These are phyloP conservation scores for Mariannaea elegans DNA, from an alignment of 2,329 filamentous ascomycete species.

Conservation along the genomic window DNA sequence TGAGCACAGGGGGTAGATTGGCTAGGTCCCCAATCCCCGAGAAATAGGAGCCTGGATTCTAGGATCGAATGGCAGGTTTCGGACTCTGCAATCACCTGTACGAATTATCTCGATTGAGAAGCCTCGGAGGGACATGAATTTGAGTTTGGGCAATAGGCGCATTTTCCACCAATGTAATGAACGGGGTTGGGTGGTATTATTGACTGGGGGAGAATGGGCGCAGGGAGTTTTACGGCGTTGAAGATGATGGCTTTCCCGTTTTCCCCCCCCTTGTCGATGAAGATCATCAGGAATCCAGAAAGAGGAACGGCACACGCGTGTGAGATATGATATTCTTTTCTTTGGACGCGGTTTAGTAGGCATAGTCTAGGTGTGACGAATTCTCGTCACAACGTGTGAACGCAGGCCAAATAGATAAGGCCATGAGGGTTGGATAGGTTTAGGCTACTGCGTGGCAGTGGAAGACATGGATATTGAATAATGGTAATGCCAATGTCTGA, in stretches of 20 bases:
- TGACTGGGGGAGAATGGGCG: slow-evolving; percentile 33
- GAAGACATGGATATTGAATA: slow-evolving; percentile 41
- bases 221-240: slow-evolving; percentile 39
- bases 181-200: slow-evolving; percentile 27
- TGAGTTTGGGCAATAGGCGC: slow-evolving; percentile 25
- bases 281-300: background rate
- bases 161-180: slow-evolving; percentile 31
- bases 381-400: background rate
- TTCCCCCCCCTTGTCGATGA: slow-evolving; percentile 6
- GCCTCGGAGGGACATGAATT: slow-evolving; percentile 29
- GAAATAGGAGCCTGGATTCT: slow-evolving; percentile 59
- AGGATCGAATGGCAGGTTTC: slow-evolving; percentile 50
- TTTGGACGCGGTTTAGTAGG: slow-evolving; percentile 15
- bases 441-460: slow-evolving; percentile 23
- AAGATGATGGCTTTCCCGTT: slow-evolving; percentile 24
- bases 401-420: slow-evolving; percentile 13
- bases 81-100: slow-evolving; percentile 49
- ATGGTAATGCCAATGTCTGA: slow-evolving; percentile 41
- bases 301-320: slow-evolving; percentile 18
- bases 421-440: slow-evolving; percentile 33
- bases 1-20: slow-evolving; percentile 79
- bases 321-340: slow-evolving; percentile 21
- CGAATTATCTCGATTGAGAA: slow-evolving; percentile 40
- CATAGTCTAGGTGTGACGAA: slow-evolving; percentile 2
- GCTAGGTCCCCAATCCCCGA: slow-evolving; percentile 71